Base-by-base conservation (phyloP, 768 basidiomycete genomes). In the Suillus ampliporus region DNA sequence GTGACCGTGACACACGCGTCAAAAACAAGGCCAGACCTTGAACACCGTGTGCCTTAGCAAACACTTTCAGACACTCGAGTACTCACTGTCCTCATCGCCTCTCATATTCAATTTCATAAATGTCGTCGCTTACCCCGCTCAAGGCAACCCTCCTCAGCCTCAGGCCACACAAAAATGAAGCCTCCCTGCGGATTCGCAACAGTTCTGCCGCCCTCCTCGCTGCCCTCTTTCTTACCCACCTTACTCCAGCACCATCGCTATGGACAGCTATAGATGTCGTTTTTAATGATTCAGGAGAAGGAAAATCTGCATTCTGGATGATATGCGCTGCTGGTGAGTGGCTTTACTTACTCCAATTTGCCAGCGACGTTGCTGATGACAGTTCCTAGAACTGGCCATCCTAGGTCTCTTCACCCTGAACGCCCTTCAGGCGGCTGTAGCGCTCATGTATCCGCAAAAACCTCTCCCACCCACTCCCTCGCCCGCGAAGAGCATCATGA, bases 131-230 rank as follows among this genome's bases (percentile, higher is more conserved):
- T 40, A 56, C 54, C 3, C 54, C 54, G 19, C 54, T 56, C 54
- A 56, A 56, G 15, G 54, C 38, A 26, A 40, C 54, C 28, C 17
- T 56, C 23, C 38, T 56, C 23, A 40, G 23, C 5, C 54, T 56
- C 34, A 81, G 77, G 64, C 80, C 78, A 2, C 46, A 74, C 23
- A 77, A 73, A 56, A 73, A 69, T 48, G 79, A 81, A 60, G 79
- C 80, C 2, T 58, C 73, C 8, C 60, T 79, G n/a, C 73, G 80
- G 54, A 66, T 81, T 53, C 79, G 80, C 46, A 79, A 72, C 51
- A 80, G 78, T 31, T 67, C 72, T 2, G 65, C 80, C 23, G 73
- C 69, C 52, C 71, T 81, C 35, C 60, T 74, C 15, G 68, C 66
- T 11, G 64, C 77, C 23, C 61, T 74, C 10, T 62, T 81, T n/a